Conservation (phyloP, 2,329 filamentous ascomycete genomes). For the Biscogniauxia mediterranea region DNA sequence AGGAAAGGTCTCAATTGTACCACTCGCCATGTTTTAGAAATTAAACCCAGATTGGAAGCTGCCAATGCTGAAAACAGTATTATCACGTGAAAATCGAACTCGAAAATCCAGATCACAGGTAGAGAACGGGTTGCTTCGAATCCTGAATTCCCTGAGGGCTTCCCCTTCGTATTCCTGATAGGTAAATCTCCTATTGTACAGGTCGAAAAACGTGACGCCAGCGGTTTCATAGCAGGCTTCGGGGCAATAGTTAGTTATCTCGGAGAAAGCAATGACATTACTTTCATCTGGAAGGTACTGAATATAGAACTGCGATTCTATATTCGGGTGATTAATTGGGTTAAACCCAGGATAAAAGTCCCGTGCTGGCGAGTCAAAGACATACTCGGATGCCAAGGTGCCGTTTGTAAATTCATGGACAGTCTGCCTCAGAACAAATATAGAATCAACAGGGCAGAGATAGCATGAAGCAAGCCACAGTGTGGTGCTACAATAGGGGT, state of each 20-base stretch:
- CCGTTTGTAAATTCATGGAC: slow-evolving; percentile 15
- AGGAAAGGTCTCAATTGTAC: not conserved
- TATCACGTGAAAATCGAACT: not conserved
- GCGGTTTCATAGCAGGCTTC: not conserved
- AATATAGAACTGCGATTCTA: not conserved
- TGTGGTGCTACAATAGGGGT: slow-evolving; percentile 14
- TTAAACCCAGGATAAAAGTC: not conserved
- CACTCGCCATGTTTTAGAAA: not conserved
- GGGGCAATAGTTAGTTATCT: not conserved
- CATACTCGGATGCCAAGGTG: not conserved
- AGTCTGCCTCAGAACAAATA: slow-evolving; percentile 4
- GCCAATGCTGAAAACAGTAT: not conserved
- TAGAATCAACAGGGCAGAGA: not conserved
- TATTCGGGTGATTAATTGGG: not conserved
- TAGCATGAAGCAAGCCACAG: slow-evolving; percentile 20
- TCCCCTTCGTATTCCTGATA: not conserved
- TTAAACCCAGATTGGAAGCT: not conserved
- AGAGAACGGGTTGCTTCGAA: not conserved
- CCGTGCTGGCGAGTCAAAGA: not conserved
- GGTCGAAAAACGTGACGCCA: not conserved
- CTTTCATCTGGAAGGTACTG: not conserved
- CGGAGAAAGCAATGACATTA: not conserved
- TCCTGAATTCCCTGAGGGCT: not conserved
- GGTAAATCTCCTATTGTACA: not conserved
- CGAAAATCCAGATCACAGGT: not conserved